Conservation (phyloP, 1,284 basidiomycete genomes). For the Amylostereum chailletii region DNA sequence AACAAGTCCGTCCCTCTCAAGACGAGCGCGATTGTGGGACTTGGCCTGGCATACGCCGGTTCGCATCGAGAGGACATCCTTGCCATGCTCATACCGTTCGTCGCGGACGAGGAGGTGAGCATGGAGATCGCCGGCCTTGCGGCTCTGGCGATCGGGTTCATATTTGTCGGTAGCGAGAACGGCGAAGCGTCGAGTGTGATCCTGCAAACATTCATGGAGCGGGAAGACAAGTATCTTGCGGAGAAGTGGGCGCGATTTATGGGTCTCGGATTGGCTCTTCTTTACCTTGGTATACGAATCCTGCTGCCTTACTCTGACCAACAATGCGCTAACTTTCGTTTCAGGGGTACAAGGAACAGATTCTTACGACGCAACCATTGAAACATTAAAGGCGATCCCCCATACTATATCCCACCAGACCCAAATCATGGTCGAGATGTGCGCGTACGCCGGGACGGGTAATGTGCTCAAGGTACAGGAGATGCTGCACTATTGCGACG, state of each 20-base stretch:
- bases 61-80: slow-evolving; percentile 85
- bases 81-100: slow-evolving; percentile 68
- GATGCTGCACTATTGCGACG: slow-evolving; percentile 91
- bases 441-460: slow-evolving; percentile 92
- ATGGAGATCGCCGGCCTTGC: slow-evolving; percentile 90
- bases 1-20: slow-evolving; percentile 82
- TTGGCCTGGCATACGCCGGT: slow-evolving; percentile 92
- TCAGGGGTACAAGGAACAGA: slow-evolving; percentile 62
- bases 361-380: slow-evolving; percentile 89
- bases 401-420: slow-evolving; percentile 90
- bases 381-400: slow-evolving; percentile 92
- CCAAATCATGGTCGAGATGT: slow-evolving; percentile 89
- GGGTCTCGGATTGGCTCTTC: slow-evolving; percentile 82
- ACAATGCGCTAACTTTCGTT: slow-evolving; percentile 1
- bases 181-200: slow-evolving; percentile 90
- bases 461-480: slow-evolving; percentile 93
- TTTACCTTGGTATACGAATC: slow-evolving; percentile 69
- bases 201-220: slow-evolving; percentile 88
- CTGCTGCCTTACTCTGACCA: not conserved
- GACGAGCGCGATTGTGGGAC: slow-evolving; percentile 83
- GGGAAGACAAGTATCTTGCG: slow-evolving; percentile 67
- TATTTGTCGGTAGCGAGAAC: slow-evolving; percentile 93
- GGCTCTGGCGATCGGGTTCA: slow-evolving; percentile 86
- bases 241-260: slow-evolving; percentile 95
- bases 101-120: slow-evolving; percentile 73